Evolutionary conservation across 805 yeast genomes (phyloP), one percentile per base, ranked within the genome.

Genomic region (Hanseniaspora opuntiae): DNA sequence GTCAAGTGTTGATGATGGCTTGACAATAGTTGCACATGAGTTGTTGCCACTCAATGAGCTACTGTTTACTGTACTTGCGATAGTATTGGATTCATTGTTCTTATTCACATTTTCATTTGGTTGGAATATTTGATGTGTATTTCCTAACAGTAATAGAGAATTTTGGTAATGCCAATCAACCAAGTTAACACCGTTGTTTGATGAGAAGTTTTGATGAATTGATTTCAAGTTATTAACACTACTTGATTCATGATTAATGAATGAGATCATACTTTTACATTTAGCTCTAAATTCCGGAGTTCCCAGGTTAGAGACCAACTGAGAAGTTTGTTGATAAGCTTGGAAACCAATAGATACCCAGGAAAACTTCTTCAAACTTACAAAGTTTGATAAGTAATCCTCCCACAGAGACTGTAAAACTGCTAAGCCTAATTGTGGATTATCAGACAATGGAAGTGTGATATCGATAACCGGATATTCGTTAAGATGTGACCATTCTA

Each of bases 371-470:
- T 78, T 71, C 44, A 85, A 78, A 52, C 77, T 76, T 38, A 63
- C 62, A 59, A 88, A 85, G 63, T 82, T 86, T 56, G 83, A 80
- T 51, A 93, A 69, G 62, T 86, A 87, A 64, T 88, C 86, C 65
- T 90, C 97, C 96, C 97, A 93, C 17, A 93, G 61, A 63, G 84
- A 84, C 11, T 85, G 65, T 44, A 87, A 63, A 0, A 84, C 72
- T 61, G 88, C 96, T 64, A 87, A 95, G 0, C 93, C 75, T 19
- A 82, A 75, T 11, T 78, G 77, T 32, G 77, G 72, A 35, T 84
- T 79, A 57, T 81, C 80, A 63, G 82, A 82, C 47, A 72, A 69
- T 1, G 97, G 95, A 33, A 88, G 75, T 61, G 82, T 83, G 25
- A 93, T 75, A 64, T 93, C 97, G 32, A 93, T 79, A 40, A 85